Evolutionary conservation across 495 filamentous ascomycete species (phyloP).

Genomic region (Penicillium desertorum): DNA sequence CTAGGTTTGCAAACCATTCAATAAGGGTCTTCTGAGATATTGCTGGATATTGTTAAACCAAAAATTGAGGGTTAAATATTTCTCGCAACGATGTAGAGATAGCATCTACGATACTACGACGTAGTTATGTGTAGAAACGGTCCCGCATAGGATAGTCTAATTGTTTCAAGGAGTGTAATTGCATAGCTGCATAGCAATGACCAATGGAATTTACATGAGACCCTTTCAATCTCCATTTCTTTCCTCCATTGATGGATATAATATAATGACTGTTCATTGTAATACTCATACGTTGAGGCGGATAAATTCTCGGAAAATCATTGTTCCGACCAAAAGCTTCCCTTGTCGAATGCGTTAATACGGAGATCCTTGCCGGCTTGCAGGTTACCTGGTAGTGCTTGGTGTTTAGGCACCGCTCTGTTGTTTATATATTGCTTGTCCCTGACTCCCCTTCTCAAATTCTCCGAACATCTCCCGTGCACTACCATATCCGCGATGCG

Average conservation of each 20-base stretch:
- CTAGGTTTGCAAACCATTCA: too few species aligned
- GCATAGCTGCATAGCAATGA: neutral
- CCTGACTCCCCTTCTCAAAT: neutral
- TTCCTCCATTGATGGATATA: neutral
- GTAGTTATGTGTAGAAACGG: too few species aligned
- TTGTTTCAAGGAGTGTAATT: neutral
- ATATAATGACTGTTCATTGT: neutral
- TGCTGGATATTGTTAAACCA: too few species aligned
- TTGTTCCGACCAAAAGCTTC: constrained; percentile 6
- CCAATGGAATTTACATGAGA: neutral
- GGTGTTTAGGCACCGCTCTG: neutral
- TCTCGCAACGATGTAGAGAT: too few species aligned
- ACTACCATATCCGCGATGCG: neutral
- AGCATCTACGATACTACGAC: too few species aligned
- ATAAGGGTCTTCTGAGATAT: too few species aligned
- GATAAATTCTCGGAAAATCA: neutral
- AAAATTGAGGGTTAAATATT: too few species aligned
- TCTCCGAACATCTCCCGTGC: neutral
- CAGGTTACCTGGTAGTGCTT: neutral
- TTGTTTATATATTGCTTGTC: neutral
- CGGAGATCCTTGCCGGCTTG: neutral
- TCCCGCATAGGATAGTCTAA: too few species aligned
- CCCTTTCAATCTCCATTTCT: neutral
- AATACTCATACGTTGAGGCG: neutral
- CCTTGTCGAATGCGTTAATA: neutral